These are phyloP conservation scores for Ceratocystis ficicola DNA, from an alignment of 2,329 filamentous ascomycete genomes.

Conservation along the genomic window DNA sequence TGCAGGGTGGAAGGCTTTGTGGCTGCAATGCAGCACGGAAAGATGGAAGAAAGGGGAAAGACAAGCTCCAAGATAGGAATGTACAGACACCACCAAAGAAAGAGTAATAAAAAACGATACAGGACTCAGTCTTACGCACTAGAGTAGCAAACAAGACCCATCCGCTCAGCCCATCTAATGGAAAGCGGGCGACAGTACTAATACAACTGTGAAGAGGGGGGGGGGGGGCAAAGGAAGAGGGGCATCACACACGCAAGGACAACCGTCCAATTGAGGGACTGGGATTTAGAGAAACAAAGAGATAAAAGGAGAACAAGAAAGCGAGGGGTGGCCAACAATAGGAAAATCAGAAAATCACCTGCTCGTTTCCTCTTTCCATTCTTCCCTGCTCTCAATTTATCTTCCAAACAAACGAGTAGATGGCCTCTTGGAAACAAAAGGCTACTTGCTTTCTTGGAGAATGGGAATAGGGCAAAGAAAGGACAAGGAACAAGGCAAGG, in stretches of 20 bases:
- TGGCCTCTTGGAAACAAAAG: not conserved
- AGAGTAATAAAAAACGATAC: not conserved
- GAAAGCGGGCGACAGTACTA: not conserved
- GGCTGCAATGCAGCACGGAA: not conserved
- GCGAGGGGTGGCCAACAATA: not conserved
- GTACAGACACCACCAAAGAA: not conserved
- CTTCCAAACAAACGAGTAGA: not conserved
- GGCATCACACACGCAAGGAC: not conserved
- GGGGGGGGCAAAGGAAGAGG: not conserved
- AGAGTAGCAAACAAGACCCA: not conserved
- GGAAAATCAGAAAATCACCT: not conserved
- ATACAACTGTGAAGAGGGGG: conserved; percentile 3
- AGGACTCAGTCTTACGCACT: not conserved
- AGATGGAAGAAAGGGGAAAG: not conserved
- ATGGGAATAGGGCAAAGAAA: not conserved
- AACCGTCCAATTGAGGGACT: no score
- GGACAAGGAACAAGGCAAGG: not conserved
- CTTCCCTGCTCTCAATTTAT: not conserved
- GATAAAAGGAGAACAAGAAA: not conserved
- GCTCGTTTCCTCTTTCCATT: not conserved
- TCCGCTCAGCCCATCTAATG: not conserved
- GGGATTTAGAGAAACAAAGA: not conserved
- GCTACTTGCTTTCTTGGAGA: not conserved
- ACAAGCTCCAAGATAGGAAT: not conserved
- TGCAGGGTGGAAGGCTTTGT: not conserved